These are phyloP conservation scores for Fusarium tjaetaba DNA, from an alignment of 2,329 filamentous ascomycete genomes.

Conservation along the genomic window DNA sequence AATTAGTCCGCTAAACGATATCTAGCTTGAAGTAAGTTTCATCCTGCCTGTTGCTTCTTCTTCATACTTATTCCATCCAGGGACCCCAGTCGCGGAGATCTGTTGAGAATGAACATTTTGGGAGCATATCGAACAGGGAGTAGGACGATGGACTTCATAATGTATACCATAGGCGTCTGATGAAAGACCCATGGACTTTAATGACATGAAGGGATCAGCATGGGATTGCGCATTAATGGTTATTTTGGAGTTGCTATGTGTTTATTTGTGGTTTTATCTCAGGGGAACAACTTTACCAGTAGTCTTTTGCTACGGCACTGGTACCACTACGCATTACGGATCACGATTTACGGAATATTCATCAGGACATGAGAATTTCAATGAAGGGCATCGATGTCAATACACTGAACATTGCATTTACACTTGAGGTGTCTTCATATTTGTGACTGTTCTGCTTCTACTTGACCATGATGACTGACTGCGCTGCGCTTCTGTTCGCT, in stretches of 20 bases:
- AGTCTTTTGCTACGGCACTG: background rate
- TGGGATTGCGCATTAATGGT: background rate
- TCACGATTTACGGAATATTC: background rate
- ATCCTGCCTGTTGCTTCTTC: background rate
- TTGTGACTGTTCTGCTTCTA: background rate
- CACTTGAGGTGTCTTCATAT: background rate
- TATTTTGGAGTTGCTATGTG: background rate
- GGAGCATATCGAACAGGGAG: background rate
- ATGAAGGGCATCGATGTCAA: background rate
- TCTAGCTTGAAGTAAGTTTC: background rate
- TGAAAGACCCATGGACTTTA: background rate
- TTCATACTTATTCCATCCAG: background rate
- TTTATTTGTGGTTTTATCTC: background rate
- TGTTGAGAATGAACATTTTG: background rate
- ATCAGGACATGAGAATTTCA: background rate
- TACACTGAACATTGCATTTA: background rate
- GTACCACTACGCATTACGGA: background rate
- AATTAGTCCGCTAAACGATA: background rate
- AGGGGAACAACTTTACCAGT: background rate
- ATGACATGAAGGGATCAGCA: background rate
- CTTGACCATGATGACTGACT: background rate
- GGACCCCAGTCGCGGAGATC: background rate
- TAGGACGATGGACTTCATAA: background rate
- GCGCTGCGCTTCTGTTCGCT: background rate
- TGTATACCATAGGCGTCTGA: background rate